phyloP scores from a whole-genome alignment of 768 basidiomycete species.

The Lyophyllum atratum region DNA sequence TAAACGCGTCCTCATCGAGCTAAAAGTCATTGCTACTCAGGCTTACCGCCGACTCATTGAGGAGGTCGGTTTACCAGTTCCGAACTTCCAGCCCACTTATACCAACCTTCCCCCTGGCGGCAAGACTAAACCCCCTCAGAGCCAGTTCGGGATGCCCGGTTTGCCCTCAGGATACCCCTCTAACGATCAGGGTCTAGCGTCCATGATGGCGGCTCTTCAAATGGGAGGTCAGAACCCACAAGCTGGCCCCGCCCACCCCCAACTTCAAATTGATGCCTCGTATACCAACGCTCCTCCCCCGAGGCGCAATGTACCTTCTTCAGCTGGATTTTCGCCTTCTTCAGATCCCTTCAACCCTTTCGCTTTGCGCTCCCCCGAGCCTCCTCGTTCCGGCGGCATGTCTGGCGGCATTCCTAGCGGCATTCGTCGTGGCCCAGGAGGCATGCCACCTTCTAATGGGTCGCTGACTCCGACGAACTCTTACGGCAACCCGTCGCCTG shows the following conservation, averaged over 20 bases:
- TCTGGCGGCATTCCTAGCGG: too few relatives aligned
- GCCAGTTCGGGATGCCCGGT: constrained; percentile 68
- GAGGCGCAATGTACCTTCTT: constrained; percentile 37
- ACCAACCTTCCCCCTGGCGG: constrained; percentile 62
- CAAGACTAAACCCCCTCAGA: constrained; percentile 61
- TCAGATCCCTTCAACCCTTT: constrained; percentile 55
- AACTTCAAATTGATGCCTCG: constrained; percentile 68
- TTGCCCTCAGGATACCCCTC: constrained; percentile 79
- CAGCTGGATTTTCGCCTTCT: constrained; percentile 39
- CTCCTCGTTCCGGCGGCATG: constrained; percentile 48
- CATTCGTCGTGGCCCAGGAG: constrained; percentile 49
- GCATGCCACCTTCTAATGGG: constrained; percentile 45
- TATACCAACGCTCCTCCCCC: constrained; percentile 47
- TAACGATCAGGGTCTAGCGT: constrained; percentile 83
- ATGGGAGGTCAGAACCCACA: constrained; percentile 89
- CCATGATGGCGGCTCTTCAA: constrained; percentile 91
- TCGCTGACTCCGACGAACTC: constrained; percentile 36
- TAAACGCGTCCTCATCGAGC: constrained; percentile 84
- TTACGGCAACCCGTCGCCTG: constrained; percentile 65
- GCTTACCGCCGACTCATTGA: constrained; percentile 93
- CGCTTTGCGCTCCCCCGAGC: constrained; percentile 46
- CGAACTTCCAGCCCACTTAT: constrained; percentile 83
- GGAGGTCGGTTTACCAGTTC: constrained; percentile 90
- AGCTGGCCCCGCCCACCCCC: constrained; percentile 61
- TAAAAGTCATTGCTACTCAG: constrained; percentile 93